phyloP scores from a whole-genome alignment of 345 rosid species.

The Ricinus communis region DNA sequence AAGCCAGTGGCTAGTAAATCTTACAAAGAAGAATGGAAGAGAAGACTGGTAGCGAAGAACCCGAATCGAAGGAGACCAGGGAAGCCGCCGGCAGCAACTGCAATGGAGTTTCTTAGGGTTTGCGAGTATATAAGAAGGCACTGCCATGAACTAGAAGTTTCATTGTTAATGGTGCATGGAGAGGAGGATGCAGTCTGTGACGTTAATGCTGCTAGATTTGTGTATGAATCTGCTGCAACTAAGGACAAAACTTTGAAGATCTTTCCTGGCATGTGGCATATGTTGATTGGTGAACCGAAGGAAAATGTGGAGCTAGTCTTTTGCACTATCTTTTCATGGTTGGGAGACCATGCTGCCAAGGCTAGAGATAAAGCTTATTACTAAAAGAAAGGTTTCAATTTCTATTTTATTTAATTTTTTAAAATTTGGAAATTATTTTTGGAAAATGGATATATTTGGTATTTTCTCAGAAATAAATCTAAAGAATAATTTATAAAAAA shows the following conservation, averaged over 20 bases:
- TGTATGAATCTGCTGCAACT: slow-evolving; percentile 25
- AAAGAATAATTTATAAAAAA: too few species aligned
- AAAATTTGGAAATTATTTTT: too few species aligned
- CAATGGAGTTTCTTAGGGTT: slow-evolving; percentile 29
- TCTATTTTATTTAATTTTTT: too few species aligned
- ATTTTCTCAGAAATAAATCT: too few species aligned
- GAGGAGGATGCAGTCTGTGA: slow-evolving; percentile 29
- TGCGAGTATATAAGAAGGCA: slow-evolving; percentile 24
- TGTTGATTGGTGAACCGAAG: slow-evolving; percentile 27
- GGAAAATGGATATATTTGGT: too few species aligned
- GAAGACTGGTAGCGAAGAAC: slow-evolving; percentile 19
- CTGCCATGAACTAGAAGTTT: slow-evolving; percentile 26
- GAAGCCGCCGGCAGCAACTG: slow-evolving; percentile 31
- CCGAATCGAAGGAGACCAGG: slow-evolving; percentile 22
- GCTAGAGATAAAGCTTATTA: not conserved
- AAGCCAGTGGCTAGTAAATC: slow-evolving; percentile 25
- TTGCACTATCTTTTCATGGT: slow-evolving; percentile 23
- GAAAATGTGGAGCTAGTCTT: slow-evolving; percentile 31
- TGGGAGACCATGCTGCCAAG: slow-evolving; percentile 6
- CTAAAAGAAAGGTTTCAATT: too few species aligned
- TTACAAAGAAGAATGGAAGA: slow-evolving; percentile 36
- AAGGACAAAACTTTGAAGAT: slow-evolving; percentile 29
- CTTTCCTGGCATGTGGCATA: slow-evolving; percentile 33
- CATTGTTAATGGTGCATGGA: slow-evolving; percentile 28
- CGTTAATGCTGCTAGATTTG: slow-evolving; percentile 11